phyloP scores from a whole-genome alignment of 2,329 filamentous ascomycete species.

The Helicocarpus griseus region DNA sequence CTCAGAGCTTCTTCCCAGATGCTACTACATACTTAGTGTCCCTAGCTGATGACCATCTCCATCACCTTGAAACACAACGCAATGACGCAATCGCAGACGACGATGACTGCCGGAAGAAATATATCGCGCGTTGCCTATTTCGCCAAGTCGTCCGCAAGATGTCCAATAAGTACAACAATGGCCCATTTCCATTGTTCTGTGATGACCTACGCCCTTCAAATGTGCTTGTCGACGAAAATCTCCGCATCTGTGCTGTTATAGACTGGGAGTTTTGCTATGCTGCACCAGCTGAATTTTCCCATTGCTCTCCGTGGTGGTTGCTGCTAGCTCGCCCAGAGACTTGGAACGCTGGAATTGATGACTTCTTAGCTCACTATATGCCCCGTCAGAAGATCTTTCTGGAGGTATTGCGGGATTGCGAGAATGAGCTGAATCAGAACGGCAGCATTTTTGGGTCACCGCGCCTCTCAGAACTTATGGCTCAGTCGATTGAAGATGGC shows the following conservation, averaged over 20 bases:
- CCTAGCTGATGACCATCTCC: conserved; percentile 18
- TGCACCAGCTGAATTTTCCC: conserved; percentile 17
- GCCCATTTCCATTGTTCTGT: conserved; percentile 22
- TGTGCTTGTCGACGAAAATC: conserved; percentile 17
- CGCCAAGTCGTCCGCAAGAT: conserved; percentile 15
- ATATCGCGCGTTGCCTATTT: conserved; percentile 19
- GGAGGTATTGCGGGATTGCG: conserved; percentile 18
- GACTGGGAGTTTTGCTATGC: conserved; percentile 23
- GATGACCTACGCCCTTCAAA: conserved; percentile 23
- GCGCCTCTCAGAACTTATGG: conserved; percentile 18
- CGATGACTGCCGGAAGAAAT: conserved; percentile 20
- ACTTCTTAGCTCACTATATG: conserved; percentile 18
- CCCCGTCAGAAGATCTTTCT: conserved; percentile 18
- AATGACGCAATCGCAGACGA: conserved; percentile 19
- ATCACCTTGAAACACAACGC: conserved; percentile 19
- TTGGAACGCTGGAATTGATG: conserved; percentile 19
- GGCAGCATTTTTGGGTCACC: conserved; percentile 12
- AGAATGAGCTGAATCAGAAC: conserved; percentile 13
- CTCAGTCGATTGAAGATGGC: conserved; percentile 17
- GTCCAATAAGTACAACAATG: conserved; percentile 12
- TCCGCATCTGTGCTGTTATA: conserved; percentile 15
- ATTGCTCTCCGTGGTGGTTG: conserved; percentile 20
- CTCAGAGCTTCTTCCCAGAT: conserved; percentile 12
- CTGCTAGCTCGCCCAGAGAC: conserved; percentile 19
- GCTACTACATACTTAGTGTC: conserved; percentile 20